These are phyloP conservation scores for Chaetothyriales sp. DNA, from an alignment of 2,329 filamentous ascomycete species.

Conservation along the genomic window DNA sequence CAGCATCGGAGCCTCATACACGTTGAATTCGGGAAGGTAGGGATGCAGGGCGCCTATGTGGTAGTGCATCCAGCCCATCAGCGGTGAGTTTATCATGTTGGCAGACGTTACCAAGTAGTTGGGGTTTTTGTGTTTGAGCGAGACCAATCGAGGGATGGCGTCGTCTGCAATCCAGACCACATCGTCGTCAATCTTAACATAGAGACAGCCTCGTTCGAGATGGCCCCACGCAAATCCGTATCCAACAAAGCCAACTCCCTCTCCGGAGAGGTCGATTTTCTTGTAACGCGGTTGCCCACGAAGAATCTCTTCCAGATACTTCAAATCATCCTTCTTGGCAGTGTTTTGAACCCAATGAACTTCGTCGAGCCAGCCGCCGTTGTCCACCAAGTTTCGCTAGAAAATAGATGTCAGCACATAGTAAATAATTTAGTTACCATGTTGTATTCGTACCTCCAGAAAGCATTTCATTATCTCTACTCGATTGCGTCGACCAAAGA, in stretches of 20 bases:
- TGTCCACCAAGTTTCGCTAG: slow-evolving; percentile 31
- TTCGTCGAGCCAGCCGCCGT: slow-evolving; percentile 33
- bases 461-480: slow-evolving; percentile 37
- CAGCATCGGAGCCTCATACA: slow-evolving; percentile 1
- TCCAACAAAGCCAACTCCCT: slow-evolving; percentile 22
- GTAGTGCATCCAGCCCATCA: slow-evolving; percentile 41
- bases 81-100: slow-evolving; percentile 44
- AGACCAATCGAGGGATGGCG: slow-evolving; percentile 40
- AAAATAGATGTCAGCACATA: neutral
- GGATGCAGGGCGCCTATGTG: slow-evolving; percentile 40
- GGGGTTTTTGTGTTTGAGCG: slow-evolving; percentile 39
- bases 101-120: slow-evolving; percentile 40
- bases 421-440: neutral
- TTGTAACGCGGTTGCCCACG: slow-evolving; percentile 26
- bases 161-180: slow-evolving; percentile 31
- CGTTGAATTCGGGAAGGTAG: slow-evolving; percentile 37
- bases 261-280: slow-evolving; percentile 24
- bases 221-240: slow-evolving; percentile 18
- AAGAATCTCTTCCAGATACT: slow-evolving; percentile 28
- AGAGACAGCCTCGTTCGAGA: slow-evolving; percentile 24
- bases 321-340: slow-evolving; percentile 26
- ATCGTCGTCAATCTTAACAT: slow-evolving; percentile 35
- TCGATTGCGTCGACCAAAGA: slow-evolving; percentile 33
- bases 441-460: slow-evolving; percentile 21
- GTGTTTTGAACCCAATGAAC: slow-evolving; percentile 34